phyloP scores from a whole-genome alignment of 106 monocot species.

The Dendrobium catenatum region DNA sequence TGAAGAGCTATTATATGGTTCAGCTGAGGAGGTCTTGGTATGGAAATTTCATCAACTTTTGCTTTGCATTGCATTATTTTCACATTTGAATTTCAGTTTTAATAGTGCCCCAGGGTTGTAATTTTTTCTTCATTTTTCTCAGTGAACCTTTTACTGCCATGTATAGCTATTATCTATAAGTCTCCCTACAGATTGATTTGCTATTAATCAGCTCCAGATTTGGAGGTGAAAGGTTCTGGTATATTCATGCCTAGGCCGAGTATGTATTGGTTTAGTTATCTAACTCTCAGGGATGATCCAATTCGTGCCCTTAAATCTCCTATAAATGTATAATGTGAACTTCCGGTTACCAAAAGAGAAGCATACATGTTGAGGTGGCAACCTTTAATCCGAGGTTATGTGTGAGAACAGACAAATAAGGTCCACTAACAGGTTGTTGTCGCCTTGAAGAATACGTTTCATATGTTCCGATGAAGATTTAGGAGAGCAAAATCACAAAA shows the following conservation, averaged over 20 bases:
- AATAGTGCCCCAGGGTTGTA: not conserved
- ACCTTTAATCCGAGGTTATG: not conserved
- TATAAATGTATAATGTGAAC: not conserved
- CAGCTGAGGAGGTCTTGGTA: slow-evolving; percentile 83
- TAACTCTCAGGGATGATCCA: not conserved
- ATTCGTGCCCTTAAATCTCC: not conserved
- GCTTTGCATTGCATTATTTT: not conserved
- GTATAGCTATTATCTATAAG: not conserved
- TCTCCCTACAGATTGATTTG: not conserved
- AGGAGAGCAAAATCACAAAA: not conserved
- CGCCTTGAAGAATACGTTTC: not conserved
- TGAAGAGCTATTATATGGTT: slow-evolving; percentile 90
- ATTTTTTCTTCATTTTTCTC: not conserved
- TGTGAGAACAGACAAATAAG: not conserved
- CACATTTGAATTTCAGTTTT: not conserved
- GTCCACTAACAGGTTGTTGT: not conserved
- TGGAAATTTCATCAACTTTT: not conserved
- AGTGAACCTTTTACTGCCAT: not conserved
- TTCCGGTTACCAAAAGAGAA: not conserved
- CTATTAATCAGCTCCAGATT: not conserved
- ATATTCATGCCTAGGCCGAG: not conserved
- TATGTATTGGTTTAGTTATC: not conserved
- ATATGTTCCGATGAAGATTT: not conserved
- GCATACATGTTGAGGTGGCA: not conserved
- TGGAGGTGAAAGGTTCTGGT: not conserved